Percentiles rank a stretch among this genome's conserved stretches.
phyloP scores from a whole-genome alignment of 2,329 filamentous ascomycete genomes.

The Sodiomyces alkalinus region DNA sequence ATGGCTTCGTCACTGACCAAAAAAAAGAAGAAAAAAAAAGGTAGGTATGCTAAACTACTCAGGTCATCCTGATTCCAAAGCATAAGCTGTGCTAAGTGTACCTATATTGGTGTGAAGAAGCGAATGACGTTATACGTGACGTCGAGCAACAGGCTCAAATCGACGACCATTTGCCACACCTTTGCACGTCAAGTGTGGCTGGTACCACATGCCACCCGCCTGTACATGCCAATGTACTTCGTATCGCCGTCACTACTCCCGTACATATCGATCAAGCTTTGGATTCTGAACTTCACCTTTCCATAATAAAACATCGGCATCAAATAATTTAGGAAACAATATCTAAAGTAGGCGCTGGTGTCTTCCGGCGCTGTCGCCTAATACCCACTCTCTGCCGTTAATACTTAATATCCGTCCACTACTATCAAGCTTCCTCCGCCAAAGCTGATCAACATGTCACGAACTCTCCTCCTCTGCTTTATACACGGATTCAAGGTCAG shows the following conservation, averaged over 20 bases:
- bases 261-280: not conserved
- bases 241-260: not conserved
- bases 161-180: slow-evolving; percentile 4
- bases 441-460: slow-evolving; percentile 18
- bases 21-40: no score
- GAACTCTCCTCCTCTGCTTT: slow-evolving; percentile 54
- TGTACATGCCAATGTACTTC: not conserved
- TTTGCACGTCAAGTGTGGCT: slow-evolving; percentile 8
- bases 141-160: slow-evolving; percentile 4
- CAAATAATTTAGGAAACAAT: no score
- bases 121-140: slow-evolving; percentile 8
- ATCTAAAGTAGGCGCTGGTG: no score
- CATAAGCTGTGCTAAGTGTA: no score
- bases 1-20: no score
- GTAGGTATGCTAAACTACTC: no score
- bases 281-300: not conserved
- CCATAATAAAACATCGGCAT: not conserved
- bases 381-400: no score
- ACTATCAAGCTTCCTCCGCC: slow-evolving; percentile 1
- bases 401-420: not conserved
- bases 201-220: slow-evolving; percentile 5
- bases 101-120: no score
- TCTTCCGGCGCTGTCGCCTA: no score
- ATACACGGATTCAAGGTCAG: slow-evolving; percentile 59
- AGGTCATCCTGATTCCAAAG: no score